Conservation (phyloP, 2,329 filamentous ascomycete genomes). For the Cladophialophora yegresii region DNA sequence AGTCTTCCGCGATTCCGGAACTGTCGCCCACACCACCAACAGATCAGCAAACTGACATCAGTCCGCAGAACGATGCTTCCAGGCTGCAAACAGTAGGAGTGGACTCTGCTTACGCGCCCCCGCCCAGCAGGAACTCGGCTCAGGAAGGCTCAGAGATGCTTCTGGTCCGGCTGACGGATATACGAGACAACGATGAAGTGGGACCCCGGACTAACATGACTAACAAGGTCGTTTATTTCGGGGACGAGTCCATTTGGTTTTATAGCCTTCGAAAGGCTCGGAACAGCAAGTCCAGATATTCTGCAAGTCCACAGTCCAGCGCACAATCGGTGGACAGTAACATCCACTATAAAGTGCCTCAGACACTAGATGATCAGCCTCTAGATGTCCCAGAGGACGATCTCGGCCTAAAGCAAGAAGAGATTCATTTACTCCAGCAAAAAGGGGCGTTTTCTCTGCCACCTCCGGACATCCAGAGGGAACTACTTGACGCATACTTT, state of each 20-base stretch:
- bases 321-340: constrained; percentile 17
- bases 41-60: constrained; percentile 6
- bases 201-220: constrained; percentile 11
- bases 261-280: constrained; percentile 23
- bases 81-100: constrained; percentile 4
- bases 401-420: constrained; percentile 80
- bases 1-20: constrained; percentile 11
- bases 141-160: constrained; percentile 26
- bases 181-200: constrained; percentile 11
- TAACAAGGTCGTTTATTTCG: constrained; percentile 20
- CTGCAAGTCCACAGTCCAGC: constrained; percentile 21
- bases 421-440: constrained; percentile 91
- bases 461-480: constrained; percentile 81
- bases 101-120: constrained; percentile 11
- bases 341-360: constrained; percentile 23
- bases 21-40: constrained; percentile 11
- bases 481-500: constrained; percentile 91
- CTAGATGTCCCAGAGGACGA: constrained; percentile 19
- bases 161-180: constrained; percentile 19
- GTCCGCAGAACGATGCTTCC: constrained; percentile 4
- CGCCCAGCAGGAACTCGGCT: constrained; percentile 3
- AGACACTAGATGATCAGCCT: constrained; percentile 17
- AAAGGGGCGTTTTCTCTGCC: constrained; percentile 88
- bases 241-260: constrained; percentile 23
- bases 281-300: constrained; percentile 21